Conservation (phyloP, 305 asterid species). For the Plantago coronopus region DNA sequence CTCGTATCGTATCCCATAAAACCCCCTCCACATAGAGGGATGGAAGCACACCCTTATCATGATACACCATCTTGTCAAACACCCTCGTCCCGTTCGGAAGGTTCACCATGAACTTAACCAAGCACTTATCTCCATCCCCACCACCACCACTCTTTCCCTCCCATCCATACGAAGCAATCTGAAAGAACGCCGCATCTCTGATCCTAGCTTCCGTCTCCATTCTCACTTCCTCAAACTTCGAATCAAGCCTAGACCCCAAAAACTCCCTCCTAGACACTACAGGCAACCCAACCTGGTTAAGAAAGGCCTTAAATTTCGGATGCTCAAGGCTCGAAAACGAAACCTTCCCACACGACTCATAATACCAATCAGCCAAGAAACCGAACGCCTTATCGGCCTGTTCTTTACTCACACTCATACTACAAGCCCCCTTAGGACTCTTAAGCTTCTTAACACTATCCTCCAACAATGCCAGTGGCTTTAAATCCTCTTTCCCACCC, state of each 20-base stretch:
- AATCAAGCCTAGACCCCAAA: slow-evolving; percentile 51
- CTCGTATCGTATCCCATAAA: slow-evolving; percentile 55
- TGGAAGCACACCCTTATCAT: slow-evolving; percentile 48
- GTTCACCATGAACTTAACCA: slow-evolving; percentile 54
- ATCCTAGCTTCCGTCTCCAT: slow-evolving; percentile 55
- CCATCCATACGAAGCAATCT: slow-evolving; percentile 79
- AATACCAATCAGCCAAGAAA: slow-evolving; percentile 74
- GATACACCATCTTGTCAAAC: slow-evolving; percentile 53
- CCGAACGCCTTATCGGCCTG: slow-evolving; percentile 60
- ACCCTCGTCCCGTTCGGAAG: slow-evolving; percentile 78
- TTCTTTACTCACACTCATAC: slow-evolving; percentile 48
- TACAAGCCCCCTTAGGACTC: slow-evolving; percentile 58
- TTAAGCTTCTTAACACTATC: slow-evolving; percentile 80
- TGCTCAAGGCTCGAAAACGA: slow-evolving; percentile 67
- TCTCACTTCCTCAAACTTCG: slow-evolving; percentile 63
- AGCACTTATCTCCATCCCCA: slow-evolving; percentile 37
- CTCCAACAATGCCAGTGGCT: slow-evolving; percentile 75
- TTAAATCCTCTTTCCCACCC: slow-evolving; percentile 87
- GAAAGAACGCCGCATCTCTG: slow-evolving; percentile 73
- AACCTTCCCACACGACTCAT: slow-evolving; percentile 62
- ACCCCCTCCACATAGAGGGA: slow-evolving; percentile 70
- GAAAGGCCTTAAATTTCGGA: slow-evolving; percentile 73
- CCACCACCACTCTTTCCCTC: slow-evolving; percentile 32
- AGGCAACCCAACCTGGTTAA: slow-evolving; percentile 74
- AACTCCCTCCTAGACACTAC: slow-evolving; percentile 49